Conservation (phyloP, 148 eudicot species). For the Camellia sinensis region DNA sequence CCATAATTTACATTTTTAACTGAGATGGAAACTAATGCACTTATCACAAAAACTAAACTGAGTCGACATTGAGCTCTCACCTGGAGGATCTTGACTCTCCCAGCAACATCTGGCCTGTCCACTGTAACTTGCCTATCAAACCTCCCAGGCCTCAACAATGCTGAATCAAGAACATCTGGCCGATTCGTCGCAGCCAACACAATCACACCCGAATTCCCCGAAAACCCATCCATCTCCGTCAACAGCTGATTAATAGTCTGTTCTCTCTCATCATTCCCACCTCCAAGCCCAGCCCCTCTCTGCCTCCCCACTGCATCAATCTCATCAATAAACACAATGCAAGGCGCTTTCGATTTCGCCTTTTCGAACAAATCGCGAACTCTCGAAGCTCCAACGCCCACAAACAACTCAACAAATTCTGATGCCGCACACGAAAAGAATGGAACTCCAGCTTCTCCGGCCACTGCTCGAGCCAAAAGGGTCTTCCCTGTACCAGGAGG, state of each 20-base stretch:
- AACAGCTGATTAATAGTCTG: constrained; percentile 98
- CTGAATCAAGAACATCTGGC: constrained; percentile 98
- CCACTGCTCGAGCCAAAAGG: constrained; percentile 81
- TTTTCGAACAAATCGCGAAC: constrained; percentile 97
- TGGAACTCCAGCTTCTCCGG: constrained; percentile 91
- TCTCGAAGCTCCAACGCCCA: constrained; percentile 98
- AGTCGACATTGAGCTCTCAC: constrained; percentile 28
- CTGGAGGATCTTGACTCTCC: constrained; percentile 97
- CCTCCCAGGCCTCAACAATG: constrained; percentile 98
- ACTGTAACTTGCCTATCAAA: constrained; percentile 98
- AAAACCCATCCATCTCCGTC: constrained; percentile 99
- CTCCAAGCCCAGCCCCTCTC: constrained; percentile 97
- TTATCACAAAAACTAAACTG: too few species aligned
- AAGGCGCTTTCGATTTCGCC: constrained; percentile 92
- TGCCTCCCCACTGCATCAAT: constrained; percentile 99
- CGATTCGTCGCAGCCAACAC: constrained; percentile 96
- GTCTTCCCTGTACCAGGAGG: constrained; percentile 99
- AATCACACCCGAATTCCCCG: constrained; percentile 95
- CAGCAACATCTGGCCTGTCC: constrained; percentile 98
- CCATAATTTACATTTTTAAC: too few species aligned
- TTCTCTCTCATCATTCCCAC: constrained; percentile 99
- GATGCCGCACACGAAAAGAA: constrained; percentile 96
- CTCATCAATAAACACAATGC: constrained; percentile 97
- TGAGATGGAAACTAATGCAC: too few species aligned
- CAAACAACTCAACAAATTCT: constrained; percentile 93